Conservation (phyloP, 2,329 filamentous ascomycete species). For the Metarhizium album region DNA sequence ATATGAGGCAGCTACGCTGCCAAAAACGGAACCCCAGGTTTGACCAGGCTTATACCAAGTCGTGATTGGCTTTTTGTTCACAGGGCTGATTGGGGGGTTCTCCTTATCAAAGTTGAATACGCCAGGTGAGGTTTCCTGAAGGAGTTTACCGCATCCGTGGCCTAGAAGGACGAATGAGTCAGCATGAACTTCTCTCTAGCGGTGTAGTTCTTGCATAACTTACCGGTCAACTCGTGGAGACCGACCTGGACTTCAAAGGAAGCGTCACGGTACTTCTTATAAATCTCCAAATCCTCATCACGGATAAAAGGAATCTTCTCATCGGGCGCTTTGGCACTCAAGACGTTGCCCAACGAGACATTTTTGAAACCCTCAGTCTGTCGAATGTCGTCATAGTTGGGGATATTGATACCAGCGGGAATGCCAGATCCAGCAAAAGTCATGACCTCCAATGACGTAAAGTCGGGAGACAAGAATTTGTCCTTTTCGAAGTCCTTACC, state of each 20-base stretch:
- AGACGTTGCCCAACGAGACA: slow-evolving; percentile 83
- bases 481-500: slow-evolving; percentile 85
- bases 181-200: neutral
- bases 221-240: slow-evolving; percentile 69
- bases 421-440: slow-evolving; percentile 61
- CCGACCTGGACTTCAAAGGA: slow-evolving; percentile 95
- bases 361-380: slow-evolving; percentile 87
- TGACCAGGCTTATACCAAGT: slow-evolving; percentile 93
- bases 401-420: slow-evolving; percentile 57
- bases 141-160: slow-evolving; percentile 85
- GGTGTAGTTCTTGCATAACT: slow-evolving; percentile 2
- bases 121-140: slow-evolving; percentile 77
- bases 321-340: slow-evolving; percentile 82
- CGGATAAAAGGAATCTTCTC: slow-evolving; percentile 88
- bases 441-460: slow-evolving; percentile 86
- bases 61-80: slow-evolving; percentile 62
- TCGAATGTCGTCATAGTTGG: slow-evolving; percentile 66
- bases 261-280: slow-evolving; percentile 70
- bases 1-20: slow-evolving; percentile 75
- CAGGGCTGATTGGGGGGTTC: slow-evolving; percentile 70
- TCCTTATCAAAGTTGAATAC: slow-evolving; percentile 79
- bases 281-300: slow-evolving; percentile 65
- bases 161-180: slow-evolving; percentile 29
- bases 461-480: slow-evolving; percentile 89
- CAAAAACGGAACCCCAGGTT: slow-evolving; percentile 91